Base-by-base conservation (phyloP, 1,284 basidiomycete genomes). In the Ustilago trichophora region DNA sequence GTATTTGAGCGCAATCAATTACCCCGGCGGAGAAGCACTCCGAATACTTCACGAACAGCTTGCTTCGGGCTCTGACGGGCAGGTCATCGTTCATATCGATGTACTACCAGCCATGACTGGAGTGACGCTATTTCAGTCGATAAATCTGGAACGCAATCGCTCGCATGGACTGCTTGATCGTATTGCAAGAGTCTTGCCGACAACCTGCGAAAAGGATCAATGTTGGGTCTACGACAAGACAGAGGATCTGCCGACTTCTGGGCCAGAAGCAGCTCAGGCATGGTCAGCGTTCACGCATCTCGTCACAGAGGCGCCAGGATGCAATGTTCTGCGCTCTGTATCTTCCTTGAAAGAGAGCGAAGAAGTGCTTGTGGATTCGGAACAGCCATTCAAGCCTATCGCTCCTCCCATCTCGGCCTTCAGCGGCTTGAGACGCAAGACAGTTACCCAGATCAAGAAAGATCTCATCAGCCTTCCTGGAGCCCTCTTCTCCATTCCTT, bases 31-130 rank as follows among this genome's bases (percentile, higher is more conserved):
- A 0, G 82, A 85, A 6, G 91, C 93, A 0, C 83, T 96, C 46
- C 76, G 78, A 4, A 73, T 80, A 0, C 87, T 95, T 66, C 90
- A 95, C 67, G 70, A 82, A 32, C 79, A 52, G 12, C 7, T 63
- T 3, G 19, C 18, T 3, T 18, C 25, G 6, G 15, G 12, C 13
- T 8, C 32, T 13, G 13, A 19, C 32, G 22, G 34, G 15, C 43
- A 31, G 18, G 41, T 52, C 13, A 22, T 41, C 11, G 42, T 80
- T 3, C 90, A 93, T 78, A 87, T 93, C 46, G 89, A 87, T 59
- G 91, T 92, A 67, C 85, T 91, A 25, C 89, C 91, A 1, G 89
- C 91, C 1, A 93, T 96, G 83, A 93, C 91, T 0, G 94, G 95
- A 9, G 91, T 92, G 4, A 91, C 91, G 0, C 87, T 93, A 38